Conservation (phyloP, 768 basidiomycete genomes). For the Postia placenta region DNA sequence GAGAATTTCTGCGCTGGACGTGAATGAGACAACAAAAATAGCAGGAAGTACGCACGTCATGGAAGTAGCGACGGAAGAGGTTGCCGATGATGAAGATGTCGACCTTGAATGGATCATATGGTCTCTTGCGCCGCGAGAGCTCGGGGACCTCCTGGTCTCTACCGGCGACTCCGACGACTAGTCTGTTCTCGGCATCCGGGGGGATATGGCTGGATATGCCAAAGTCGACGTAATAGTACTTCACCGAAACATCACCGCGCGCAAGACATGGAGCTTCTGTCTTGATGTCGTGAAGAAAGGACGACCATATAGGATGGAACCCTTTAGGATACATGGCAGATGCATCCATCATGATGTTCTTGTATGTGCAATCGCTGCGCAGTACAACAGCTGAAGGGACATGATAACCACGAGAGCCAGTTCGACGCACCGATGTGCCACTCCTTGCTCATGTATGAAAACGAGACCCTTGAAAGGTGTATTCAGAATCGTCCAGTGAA, state of each 20-base stretch:
- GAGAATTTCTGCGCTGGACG: slow-evolving; percentile 5
- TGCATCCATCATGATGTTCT: slow-evolving; percentile 19
- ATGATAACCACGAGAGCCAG: background rate
- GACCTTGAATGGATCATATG: slow-evolving; percentile 25
- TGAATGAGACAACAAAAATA: background rate
- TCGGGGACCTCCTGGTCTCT: slow-evolving; percentile 20
- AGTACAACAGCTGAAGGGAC: background rate
- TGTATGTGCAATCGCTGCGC: slow-evolving; percentile 14
- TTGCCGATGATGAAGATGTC: slow-evolving; percentile 25
- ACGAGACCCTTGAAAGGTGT: slow-evolving; percentile 10
- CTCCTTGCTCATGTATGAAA: slow-evolving; percentile 15
- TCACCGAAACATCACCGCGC: background rate
- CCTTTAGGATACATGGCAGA: slow-evolving; percentile 13
- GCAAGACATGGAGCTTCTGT: background rate
- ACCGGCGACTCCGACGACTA: slow-evolving; percentile 6
- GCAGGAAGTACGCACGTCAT: slow-evolving; percentile 7
- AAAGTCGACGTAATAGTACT: slow-evolving; percentile 15
- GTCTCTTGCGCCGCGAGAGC: slow-evolving; percentile 10
- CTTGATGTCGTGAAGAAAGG: background rate
- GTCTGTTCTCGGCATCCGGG: background rate
- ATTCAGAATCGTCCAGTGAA: background rate
- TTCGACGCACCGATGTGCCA: slow-evolving; percentile 14
- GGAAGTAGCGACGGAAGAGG: slow-evolving; percentile 17
- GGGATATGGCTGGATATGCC: slow-evolving; percentile 8
- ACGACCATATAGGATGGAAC: slow-evolving; percentile 11